Evolutionary conservation across 148 eudicot genomes (phyloP), one percentile per base, ranked within the genome.

Genomic region (Chenopodium berlandieri): DNA sequence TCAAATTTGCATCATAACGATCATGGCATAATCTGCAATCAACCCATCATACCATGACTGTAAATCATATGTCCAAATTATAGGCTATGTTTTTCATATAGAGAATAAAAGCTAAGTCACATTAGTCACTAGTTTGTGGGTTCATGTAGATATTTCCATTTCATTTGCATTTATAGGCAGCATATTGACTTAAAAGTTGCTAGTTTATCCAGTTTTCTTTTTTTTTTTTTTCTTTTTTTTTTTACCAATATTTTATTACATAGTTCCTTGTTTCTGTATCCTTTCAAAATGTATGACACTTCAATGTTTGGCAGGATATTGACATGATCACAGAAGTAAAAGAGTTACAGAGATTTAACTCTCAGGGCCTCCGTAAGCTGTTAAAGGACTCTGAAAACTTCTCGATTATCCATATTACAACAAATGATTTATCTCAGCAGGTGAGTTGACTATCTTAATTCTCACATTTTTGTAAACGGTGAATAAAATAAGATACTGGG

Each of bases 301-400:
- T 70, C 3, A 50, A 3, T 63, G 73, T 77, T 56, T 73, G 56
- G 47, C 87, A 96, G 98, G 94, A 65, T 72, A 79, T 90, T 83
- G 94, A 94, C 85, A 86, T 96, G 83, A 82, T 90, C 71, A 86
- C 90, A 72, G 88, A 91, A 74, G 98, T 96, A 64, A 89, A 86
- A 83, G 92, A 78, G 85, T 87, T 92, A 73, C 98, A 92, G 27
- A 78, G 82, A 31, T 77, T 90, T 48, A 85, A 87, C 84, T 85
- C 94, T 69, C 86, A 81, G 74, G 94, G 91, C 73, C 94, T 96
- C 14, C 84, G 74, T 85, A 94, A 88, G 90, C 85, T 90, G 73
- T 79, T 96, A 71, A 91, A 86, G 81, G 95, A 96, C 77, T 85
- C 89, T 10, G 95, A 91, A 22, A 89, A 86, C 75, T 77, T 82